phyloP scores from a whole-genome alignment of 345 rosid genomes.

The Boechera stricta region DNA sequence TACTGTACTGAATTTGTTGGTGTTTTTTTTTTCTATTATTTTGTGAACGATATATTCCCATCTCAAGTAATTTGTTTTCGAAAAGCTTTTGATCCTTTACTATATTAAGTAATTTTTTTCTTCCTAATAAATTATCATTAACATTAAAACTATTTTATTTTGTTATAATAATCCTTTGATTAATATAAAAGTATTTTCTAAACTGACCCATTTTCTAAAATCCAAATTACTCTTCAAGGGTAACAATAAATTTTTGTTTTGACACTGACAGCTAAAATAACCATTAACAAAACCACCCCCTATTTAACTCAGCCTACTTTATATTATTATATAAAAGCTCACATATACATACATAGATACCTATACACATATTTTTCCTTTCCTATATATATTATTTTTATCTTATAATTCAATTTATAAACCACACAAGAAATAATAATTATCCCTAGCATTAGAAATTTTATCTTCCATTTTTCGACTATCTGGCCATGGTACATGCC shows the following conservation, averaged over 20 bases:
- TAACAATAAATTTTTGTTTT: not conserved
- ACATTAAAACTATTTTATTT: no score
- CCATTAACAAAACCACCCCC: conserved; percentile 16
- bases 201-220: not conserved
- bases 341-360: conserved; percentile 1
- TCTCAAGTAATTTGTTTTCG: no score
- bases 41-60: not conserved
- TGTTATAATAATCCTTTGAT: not conserved
- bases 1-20: not conserved
- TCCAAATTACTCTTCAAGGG: conserved; percentile 4
- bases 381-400: conserved; percentile 11
- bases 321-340: not conserved
- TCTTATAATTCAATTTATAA: conserved; percentile 4
- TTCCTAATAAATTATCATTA: not conserved
- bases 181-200: not conserved
- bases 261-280: conserved; percentile 14
- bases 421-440: conserved; percentile 37
- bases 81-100: not conserved
- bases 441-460: conserved; percentile 29
- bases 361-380: not conserved
- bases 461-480: conserved; percentile 27
- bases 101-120: not conserved
- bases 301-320: conserved; percentile 15
- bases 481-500: conserved; percentile 48
- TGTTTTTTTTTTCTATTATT: not conserved